A percentile compares a stretch with the other conserved stretches of the same genome.
Evolutionary conservation across 2,329 filamentous ascomycete species (phyloP).

Genomic region (Nigrograna mackinnonii): DNA sequence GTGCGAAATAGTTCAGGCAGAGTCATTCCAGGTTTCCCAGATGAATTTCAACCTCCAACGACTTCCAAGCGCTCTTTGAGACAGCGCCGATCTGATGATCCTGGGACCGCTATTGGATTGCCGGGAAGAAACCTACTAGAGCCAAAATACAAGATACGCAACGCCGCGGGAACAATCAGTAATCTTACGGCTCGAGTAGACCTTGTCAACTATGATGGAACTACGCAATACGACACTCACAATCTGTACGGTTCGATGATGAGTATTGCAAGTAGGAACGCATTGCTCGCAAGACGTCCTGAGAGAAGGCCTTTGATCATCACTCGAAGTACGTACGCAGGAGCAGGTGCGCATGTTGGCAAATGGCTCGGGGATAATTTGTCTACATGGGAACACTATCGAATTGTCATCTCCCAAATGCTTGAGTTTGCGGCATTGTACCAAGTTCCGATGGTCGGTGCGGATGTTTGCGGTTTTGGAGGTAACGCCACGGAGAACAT

Average conservation of each 20-base stretch:
- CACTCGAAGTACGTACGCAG: constrained; percentile 75
- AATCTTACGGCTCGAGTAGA: background rate
- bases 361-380: constrained; percentile 64
- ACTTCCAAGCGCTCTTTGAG: constrained; percentile 16
- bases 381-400: constrained; percentile 49
- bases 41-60: constrained; percentile 63
- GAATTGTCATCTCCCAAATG: constrained; percentile 45
- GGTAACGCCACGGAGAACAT: constrained; percentile 68
- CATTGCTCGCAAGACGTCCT: constrained; percentile 70
- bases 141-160: background rate
- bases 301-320: constrained; percentile 70
- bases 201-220: constrained; percentile 62
- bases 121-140: background rate
- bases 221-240: constrained; percentile 74
- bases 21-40: constrained; percentile 69
- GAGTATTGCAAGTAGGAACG: constrained; percentile 65
- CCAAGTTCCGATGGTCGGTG: constrained; percentile 52
- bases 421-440: constrained; percentile 52
- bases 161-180: background rate
- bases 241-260: constrained; percentile 80
- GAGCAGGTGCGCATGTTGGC: constrained; percentile 64
- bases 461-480: constrained; percentile 77
- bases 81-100: constrained; percentile 12
- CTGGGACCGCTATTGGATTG: background rate
- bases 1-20: constrained; percentile 64